Conservation (phyloP, 2,329 filamentous ascomycete genomes). For the Chrysoporthe deuterocubensis region DNA sequence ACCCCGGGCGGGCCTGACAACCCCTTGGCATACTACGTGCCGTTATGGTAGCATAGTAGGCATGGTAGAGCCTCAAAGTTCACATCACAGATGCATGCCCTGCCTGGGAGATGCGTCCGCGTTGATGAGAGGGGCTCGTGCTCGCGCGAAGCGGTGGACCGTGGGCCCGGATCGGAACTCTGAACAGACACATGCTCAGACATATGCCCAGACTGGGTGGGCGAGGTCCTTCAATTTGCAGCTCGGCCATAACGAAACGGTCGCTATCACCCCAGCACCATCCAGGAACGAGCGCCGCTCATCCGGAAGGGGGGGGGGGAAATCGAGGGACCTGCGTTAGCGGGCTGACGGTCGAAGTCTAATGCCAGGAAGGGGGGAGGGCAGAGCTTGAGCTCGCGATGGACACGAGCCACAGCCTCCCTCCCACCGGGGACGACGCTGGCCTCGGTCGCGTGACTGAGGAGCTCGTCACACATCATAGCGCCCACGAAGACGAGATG, state of each 20-base stretch:
- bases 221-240: not conserved
- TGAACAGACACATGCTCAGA: not conserved
- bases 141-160: too few relatives aligned
- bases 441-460: not conserved
- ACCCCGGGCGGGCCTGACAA: not conserved
- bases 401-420: not conserved
- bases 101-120: too few relatives aligned
- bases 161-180: not conserved
- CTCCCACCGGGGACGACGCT: not conserved
- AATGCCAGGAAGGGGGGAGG: not conserved
- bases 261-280: not conserved
- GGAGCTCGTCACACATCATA: constrained; percentile 3
- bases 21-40: not conserved
- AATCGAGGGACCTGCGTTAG: not conserved
- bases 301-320: not conserved
- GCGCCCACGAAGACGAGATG: not conserved
- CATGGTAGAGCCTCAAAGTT: not conserved
- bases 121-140: too few relatives aligned
- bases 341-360: not conserved
- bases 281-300: not conserved
- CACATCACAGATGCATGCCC: too few relatives aligned
- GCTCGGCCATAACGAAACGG: not conserved
- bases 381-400: too few relatives aligned
- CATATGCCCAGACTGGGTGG: not conserved
- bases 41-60: not conserved